phyloP scores from a whole-genome alignment of 1,139 yeast genomes.

The Taphrina sp. region DNA sequence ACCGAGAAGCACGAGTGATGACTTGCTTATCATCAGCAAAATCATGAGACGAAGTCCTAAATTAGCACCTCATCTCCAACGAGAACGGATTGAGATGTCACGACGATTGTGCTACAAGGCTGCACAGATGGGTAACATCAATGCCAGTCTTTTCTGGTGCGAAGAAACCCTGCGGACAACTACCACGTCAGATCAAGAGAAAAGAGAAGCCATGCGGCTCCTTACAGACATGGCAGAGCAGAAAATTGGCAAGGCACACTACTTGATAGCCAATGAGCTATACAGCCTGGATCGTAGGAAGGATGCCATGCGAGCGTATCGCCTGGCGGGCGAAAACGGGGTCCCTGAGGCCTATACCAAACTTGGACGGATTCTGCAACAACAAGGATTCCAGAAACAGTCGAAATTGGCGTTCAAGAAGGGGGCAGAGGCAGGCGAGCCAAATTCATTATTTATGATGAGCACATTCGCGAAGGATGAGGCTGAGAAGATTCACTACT shows the following conservation, averaged over 20 bases:
- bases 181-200: background rate
- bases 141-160: constrained; percentile 17
- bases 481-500: background rate
- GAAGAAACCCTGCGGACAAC: constrained; percentile 14
- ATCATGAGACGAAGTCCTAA: constrained; percentile 26
- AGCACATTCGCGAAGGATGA: constrained; percentile 15
- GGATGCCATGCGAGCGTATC: constrained; percentile 11
- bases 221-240: constrained; percentile 9
- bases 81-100: background rate
- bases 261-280: constrained; percentile 13
- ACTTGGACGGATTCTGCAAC: constrained; percentile 4
- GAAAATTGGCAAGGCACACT: constrained; percentile 15
- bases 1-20: background rate
- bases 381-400: background rate
- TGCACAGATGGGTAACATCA: constrained; percentile 1
- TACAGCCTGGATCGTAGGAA: background rate
- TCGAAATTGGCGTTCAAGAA: constrained; percentile 11
- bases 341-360: constrained; percentile 12
- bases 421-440: constrained; percentile 19
- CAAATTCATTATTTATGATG: constrained; percentile 11
- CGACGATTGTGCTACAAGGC: constrained; percentile 6
- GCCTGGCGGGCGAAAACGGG: constrained; percentile 25
- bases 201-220: constrained; percentile 5
- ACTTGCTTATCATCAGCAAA: constrained; percentile 17
- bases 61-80: background rate